Conservation (phyloP, 192 early-diverging fungal genomes). For the Entophlyctis luteolus region DNA sequence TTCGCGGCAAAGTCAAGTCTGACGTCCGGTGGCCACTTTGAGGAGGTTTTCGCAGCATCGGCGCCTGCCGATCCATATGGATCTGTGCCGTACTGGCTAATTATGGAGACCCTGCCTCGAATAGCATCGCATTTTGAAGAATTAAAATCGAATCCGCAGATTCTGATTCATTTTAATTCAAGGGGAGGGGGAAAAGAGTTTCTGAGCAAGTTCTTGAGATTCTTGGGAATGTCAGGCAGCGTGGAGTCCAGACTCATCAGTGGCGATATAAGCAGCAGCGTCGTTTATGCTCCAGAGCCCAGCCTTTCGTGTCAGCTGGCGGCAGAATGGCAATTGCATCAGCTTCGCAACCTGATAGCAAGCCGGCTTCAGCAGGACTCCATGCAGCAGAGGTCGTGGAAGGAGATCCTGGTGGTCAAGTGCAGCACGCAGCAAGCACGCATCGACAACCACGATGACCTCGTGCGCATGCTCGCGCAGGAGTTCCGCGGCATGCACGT, state of each 20-base stretch:
- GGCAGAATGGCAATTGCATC: constrained; percentile 4
- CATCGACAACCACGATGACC: not conserved
- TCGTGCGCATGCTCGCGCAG: not conserved
- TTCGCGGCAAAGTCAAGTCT: not conserved
- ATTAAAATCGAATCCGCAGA: not conserved
- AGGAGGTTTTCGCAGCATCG: not conserved
- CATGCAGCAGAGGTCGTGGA: not conserved
- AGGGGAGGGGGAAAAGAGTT: not conserved
- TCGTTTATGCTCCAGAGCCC: constrained; percentile 7
- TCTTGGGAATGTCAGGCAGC: not conserved
- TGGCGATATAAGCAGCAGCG: not conserved
- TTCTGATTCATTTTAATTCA: not conserved
- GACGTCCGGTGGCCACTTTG: not conserved
- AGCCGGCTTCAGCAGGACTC: not conserved
- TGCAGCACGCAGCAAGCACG: not conserved
- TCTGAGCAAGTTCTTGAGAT: not conserved
- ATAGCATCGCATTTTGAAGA: constrained; percentile 7
- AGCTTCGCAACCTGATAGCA: not conserved
- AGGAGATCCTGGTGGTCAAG: constrained; percentile 7
- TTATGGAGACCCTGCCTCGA: not conserved
- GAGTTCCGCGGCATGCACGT: constrained; percentile 5
- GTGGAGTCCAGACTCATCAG: not conserved
- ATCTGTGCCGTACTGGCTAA: not conserved
- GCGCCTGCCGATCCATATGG: not conserved
- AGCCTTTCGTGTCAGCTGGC: not conserved